Evolutionary conservation across 805 yeast genomes (phyloP).

Genomic region (Myxozyma geophila): DNA sequence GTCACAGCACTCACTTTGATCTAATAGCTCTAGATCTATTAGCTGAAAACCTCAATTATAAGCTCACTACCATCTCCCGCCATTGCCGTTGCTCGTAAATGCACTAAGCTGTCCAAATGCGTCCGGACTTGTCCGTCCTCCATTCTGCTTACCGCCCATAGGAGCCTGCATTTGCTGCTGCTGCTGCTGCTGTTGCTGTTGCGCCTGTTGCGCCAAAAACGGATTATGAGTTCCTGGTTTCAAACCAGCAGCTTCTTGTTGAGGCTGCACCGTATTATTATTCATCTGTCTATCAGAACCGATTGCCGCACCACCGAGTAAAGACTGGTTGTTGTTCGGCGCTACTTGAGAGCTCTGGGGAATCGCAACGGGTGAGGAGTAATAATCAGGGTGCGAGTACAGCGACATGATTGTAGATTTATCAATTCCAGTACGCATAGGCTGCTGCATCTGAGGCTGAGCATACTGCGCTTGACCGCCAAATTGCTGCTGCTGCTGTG

Average conservation of each 20-base stretch:
- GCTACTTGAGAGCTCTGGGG: slow-evolving; percentile 22
- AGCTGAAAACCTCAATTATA: too few species aligned
- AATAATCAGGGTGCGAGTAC: slow-evolving; percentile 34
- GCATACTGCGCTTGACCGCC: slow-evolving; percentile 21
- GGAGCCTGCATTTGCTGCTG: slow-evolving; percentile 5
- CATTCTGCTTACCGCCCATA: slow-evolving; percentile 13
- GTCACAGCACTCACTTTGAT: too few species aligned
- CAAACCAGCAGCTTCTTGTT: neutral
- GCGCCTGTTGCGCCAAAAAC: slow-evolving; percentile 20
- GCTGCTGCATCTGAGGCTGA: slow-evolving; percentile 28
- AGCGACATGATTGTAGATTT: slow-evolving; percentile 34
- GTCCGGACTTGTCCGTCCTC: slow-evolving; percentile 35
- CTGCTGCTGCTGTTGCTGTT: slow-evolving; percentile 12
- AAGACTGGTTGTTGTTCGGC: slow-evolving; percentile 14
- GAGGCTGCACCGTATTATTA: neutral
- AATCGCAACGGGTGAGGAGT: slow-evolving; percentile 33
- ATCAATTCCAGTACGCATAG: slow-evolving; percentile 32
- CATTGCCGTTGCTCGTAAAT: slow-evolving; percentile 20
- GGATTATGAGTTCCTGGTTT: slow-evolving; percentile 34
- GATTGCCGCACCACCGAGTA: slow-evolving; percentile 16
- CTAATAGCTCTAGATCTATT: too few species aligned
- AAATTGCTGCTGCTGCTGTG: slow-evolving; percentile 20
- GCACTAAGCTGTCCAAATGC: slow-evolving; percentile 39
- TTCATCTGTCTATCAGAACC: slow-evolving; percentile 5
- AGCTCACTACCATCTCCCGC: slow-evolving; percentile 5